phyloP scores from a whole-genome alignment of 2,329 filamentous ascomycete species.

The Ploettnerulaceae sp. region DNA sequence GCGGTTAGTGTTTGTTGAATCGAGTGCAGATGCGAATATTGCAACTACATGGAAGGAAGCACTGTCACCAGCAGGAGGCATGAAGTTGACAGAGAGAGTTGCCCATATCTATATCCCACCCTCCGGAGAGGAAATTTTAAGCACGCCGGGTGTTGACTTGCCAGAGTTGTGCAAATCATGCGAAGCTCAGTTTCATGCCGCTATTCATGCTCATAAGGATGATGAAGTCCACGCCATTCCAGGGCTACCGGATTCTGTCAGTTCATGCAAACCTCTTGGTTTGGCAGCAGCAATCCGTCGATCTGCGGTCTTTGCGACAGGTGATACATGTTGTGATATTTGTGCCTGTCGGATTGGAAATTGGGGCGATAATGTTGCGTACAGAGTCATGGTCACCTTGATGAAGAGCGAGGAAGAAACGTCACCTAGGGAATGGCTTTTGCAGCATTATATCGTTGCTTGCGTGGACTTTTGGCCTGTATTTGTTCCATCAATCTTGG shows the following conservation, averaged over 20 bases:
- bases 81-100: not conserved
- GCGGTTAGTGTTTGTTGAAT: not conserved
- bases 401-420: slow-evolving; percentile 4
- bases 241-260: not conserved
- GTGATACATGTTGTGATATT: slow-evolving; percentile 1
- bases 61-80: not conserved
- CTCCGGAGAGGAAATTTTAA: not conserved
- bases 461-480: slow-evolving; percentile 7
- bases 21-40: not conserved
- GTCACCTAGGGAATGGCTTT: not conserved
- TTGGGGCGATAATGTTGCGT: slow-evolving; percentile 3
- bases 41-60: not conserved
- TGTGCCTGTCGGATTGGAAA: slow-evolving; percentile 5
- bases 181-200: not conserved
- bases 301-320: not conserved
- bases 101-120: not conserved
- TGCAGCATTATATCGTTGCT: slow-evolving; percentile 4
- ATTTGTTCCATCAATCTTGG: not conserved
- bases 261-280: not conserved
- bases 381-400: not conserved
- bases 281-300: not conserved
- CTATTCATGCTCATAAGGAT: not conserved
- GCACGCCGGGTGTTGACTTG: not conserved
- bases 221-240: not conserved
- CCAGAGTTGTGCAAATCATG: not conserved